Base-by-base conservation (phyloP, 495 filamentous ascomycete species). In the Penicillium diatomitis region DNA sequence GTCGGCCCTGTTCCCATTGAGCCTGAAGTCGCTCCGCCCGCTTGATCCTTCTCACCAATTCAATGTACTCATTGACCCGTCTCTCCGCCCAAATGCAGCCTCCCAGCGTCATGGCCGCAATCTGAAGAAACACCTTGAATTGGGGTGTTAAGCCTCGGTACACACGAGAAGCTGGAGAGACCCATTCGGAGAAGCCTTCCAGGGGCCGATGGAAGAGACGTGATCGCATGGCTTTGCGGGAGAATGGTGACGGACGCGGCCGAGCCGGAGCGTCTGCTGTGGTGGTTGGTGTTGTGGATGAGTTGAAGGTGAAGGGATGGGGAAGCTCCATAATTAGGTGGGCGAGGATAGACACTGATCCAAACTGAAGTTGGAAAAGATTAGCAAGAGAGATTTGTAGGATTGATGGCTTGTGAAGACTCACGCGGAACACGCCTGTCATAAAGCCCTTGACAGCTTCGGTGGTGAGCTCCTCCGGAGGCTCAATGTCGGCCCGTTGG, bases 71-170 rank as follows among this genome's bases (percentile, higher is more conserved):
- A 31, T 82, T 77, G 42, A 94, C 73, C 38, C 86, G 72, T 47
- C 72, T 71, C 68, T 96, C 90, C 0, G 88, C 88, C 74, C 88
- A 88, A 33, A 95, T 74, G 75, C 85, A 88, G 43, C 84, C 81
- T 6, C 90, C 90, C 33, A 92, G 54, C 9, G 87, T 89, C 89
- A 95, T 94, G 46, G 78, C 81, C 20, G 85, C 87, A 71, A 95
- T 87, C 61, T 95, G 89, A 30, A 96, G 67, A 56, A 88, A 94
- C 72, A 90, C 81, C 71, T 95, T 96, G 68, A 95, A 96, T 63
- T 95, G 90, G 12, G 89, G 71, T 2, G 90, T 96, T 54, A 95
- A 61, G 0, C 85, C 80, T 29, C 88, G 79, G 57, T 95, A 96
- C 9, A 96, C 55, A 6, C 87, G 88, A 11, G 82, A 83, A 2